Base-by-base conservation (phyloP, 169 alveolate species). In the Eimeria acervulina region DNA sequence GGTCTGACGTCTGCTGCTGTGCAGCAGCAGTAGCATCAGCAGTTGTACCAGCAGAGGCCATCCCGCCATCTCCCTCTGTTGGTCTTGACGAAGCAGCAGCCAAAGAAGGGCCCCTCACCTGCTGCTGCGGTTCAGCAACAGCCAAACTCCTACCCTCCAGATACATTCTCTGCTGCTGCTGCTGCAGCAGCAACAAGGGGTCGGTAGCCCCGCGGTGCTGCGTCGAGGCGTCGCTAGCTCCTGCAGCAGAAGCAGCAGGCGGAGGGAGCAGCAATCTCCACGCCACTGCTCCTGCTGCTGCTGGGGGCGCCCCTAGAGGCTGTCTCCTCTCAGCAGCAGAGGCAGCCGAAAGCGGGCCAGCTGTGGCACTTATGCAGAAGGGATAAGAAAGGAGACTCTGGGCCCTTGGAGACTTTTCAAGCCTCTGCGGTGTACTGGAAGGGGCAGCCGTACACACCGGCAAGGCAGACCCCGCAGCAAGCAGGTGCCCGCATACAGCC, bases 321-420 rank as follows among this genome's bases (percentile, higher is more conserved):
- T 31, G 81, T 59, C 68, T 59, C 81, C 81, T 23, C 44, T 70
- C 81, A 70, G 81, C 81, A 70, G 81, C 81, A 70, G 47, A 31
- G 81, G 28, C 81, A 5, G 81, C 81, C 13, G 44, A 36, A 4
- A 23, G 10, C 6, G 31, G 84, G 10, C 6, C 47, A 17, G 84
- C 40, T 72, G 84, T 44, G 10, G 84, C 84, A 31, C 26, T 38
- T 31, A 33, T 0, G 12, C 28, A 38, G 23, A 17, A 26, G 47
- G 84, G 51, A 21, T 40, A 21, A 76, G 87, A 36, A 23, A 76
- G 63, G 61, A 26, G 52, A 28, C 63, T 15, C 81, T 12, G 17
- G 28, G 47, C 81, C 31, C 76, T 19, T 21, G 42, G 51, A 12
- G 36, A 40, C 84, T 21, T 8, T 2, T 70, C 51, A 8, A n/a